Base-by-base conservation (phyloP, 1,284 basidiomycete genomes). In the Ustilago curta region DNA sequence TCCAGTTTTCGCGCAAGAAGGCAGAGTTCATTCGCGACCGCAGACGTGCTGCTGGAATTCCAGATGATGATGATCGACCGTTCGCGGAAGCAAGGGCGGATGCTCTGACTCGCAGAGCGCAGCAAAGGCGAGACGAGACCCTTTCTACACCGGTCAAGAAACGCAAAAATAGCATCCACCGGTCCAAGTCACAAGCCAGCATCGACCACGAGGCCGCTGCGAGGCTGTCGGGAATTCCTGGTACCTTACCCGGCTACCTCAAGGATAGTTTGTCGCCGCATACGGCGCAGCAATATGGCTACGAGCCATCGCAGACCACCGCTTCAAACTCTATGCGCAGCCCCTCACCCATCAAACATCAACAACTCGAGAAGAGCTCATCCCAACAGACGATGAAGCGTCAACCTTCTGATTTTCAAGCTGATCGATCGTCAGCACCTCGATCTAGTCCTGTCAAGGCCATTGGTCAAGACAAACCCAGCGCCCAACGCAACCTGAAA, bases 11-110 rank as follows among this genome's bases (percentile, higher is more conserved):
- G 11, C 71, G 71, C 71, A 69, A 65, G 58, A 59, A 53, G 42
- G 61, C 71, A 32, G 61, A 75, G n/a, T 67, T 65, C 44, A 47
- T 70, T 12, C 70, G 67, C 39, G 72, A 70, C 8, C 65, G 72
- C 45, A 59, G 78, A 45, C 58, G 78, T 23, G 76, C 68, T 27
- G 78, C 78, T 11, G 78, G 78, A 11, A 79, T 79, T 35, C 76
- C 75, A 7, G 78, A 79, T 45, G 62, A 68, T 23, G 78, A 79
- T 37, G 23, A 61, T 4, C 55, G 78, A 18, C 78, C 78, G 0
- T 79, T 79, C 35, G 71, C 68, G 0, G 51, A 73, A 43, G 78
- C 78, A 5, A 51, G 71, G 19, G 62, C 68, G 0, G 76, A 69
- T 57, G 72, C 77, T 8, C 61, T 77, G 16, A 52, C 60, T 16